Evolutionary conservation across 768 basidiomycete genomes (phyloP).

Genomic region (Lactarius deliciosus): DNA sequence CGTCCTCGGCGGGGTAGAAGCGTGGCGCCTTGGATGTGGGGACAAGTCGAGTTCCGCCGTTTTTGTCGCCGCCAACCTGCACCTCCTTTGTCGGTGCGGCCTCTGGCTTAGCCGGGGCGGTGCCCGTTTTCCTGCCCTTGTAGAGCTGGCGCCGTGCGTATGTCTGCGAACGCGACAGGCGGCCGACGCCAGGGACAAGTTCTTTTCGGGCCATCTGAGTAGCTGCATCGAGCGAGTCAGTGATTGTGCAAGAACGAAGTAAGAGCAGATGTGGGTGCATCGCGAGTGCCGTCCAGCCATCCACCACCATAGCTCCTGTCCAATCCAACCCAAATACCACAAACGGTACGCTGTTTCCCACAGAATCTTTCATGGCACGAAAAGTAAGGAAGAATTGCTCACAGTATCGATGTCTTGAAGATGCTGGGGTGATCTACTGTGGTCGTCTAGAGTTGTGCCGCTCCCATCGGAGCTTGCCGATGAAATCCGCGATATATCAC

Average conservation of each 20-base stretch:
- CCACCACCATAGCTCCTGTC: slow-evolving; percentile 33
- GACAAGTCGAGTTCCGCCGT: slow-evolving; percentile 84
- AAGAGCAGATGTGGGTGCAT: slow-evolving; percentile 34
- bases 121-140: slow-evolving; percentile 82
- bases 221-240: slow-evolving; percentile 22
- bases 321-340: slow-evolving; percentile 17
- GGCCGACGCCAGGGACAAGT: slow-evolving; percentile 77
- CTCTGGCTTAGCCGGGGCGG: slow-evolving; percentile 60
- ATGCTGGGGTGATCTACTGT: slow-evolving; percentile 34
- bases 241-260: background rate
- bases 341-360: background rate
- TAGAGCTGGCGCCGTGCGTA: slow-evolving; percentile 77
- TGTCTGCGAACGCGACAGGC: slow-evolving; percentile 81
- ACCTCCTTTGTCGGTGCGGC: slow-evolving; percentile 70
- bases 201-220: slow-evolving; percentile 83
- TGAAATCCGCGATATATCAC: background rate
- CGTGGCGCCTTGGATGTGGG: slow-evolving; percentile 83
- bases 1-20: slow-evolving; percentile 95
- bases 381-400: slow-evolving; percentile 37
- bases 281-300: slow-evolving; percentile 37
- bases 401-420: slow-evolving; percentile 48
- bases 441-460: slow-evolving; percentile 24
- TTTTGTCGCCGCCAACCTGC: slow-evolving; percentile 84
- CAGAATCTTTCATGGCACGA: background rate
- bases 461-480: slow-evolving; percentile 24